These are phyloP conservation scores for Rutstroemia sp. DNA, from an alignment of 2,329 filamentous ascomycete species.

Conservation along the genomic window DNA sequence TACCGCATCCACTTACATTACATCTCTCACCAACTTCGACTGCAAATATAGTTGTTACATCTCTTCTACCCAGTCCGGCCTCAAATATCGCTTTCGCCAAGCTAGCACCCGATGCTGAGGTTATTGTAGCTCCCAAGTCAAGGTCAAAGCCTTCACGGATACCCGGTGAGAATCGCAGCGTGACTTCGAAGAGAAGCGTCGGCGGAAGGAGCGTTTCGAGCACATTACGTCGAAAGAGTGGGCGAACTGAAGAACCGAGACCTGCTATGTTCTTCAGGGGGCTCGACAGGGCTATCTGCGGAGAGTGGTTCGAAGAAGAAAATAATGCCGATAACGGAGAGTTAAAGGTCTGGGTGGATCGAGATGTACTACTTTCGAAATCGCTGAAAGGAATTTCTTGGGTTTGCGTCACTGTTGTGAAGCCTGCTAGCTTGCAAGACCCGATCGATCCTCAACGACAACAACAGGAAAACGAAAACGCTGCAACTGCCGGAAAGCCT, in stretches of 20 bases:
- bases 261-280: constrained; percentile 72
- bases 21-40: constrained; percentile 94
- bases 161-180: constrained; percentile 70
- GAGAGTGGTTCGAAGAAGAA: constrained; percentile 67
- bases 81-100: constrained; percentile 75
- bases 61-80: constrained; percentile 67
- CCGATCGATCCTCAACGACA: constrained; percentile 62
- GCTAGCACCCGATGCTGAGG: constrained; percentile 87
- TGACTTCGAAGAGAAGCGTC: constrained; percentile 72
- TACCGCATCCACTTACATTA: constrained; percentile 74
- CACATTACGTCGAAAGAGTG: constrained; percentile 53
- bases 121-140: constrained; percentile 93
- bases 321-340: constrained; percentile 46
- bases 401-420: constrained; percentile 79
- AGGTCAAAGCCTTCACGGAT: constrained; percentile 61
- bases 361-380: constrained; percentile 64
- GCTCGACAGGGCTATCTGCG: constrained; percentile 61
- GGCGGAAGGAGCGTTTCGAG: constrained; percentile 65
- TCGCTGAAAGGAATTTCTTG: constrained; percentile 70
- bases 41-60: constrained; percentile 80
- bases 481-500: constrained; percentile 47
- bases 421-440: constrained; percentile 68
- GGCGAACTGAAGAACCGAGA: constrained; percentile 57
- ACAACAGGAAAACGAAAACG: constrained; percentile 58
- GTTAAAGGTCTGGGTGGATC: constrained; percentile 78